A percentile compares a stretch with the other conserved stretches of the same genome.
These are phyloP conservation scores for Wallacemonas rigidus DNA, from an alignment of 208 protist genomes.

Conservation along the genomic window DNA sequence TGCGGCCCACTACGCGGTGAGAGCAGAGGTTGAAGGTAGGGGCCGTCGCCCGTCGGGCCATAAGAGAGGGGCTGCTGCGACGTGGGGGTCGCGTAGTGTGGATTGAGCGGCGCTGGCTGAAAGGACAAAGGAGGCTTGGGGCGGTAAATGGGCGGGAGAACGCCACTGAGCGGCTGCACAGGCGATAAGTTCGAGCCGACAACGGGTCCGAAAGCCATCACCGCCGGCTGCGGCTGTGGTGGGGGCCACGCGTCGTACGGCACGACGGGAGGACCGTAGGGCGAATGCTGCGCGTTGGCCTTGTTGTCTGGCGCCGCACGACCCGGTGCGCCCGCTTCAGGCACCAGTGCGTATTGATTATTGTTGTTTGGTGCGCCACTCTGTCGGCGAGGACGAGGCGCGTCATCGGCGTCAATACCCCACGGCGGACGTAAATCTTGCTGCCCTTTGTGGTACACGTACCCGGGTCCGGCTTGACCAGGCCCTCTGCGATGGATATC, in stretches of 20 bases:
- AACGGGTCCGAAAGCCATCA: constrained; percentile 26
- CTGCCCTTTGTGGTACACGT: constrained; percentile 15
- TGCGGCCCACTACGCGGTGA: constrained; percentile 1
- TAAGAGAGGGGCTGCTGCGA: constrained; percentile 15
- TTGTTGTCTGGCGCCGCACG: background rate
- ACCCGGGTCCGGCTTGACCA: background rate
- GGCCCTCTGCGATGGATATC: constrained; percentile 18
- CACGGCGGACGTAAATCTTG: constrained; percentile 18
- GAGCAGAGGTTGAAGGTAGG: background rate
- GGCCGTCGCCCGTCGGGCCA: background rate
- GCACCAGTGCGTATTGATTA: constrained; percentile 6
- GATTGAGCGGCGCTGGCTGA: constrained; percentile 12
- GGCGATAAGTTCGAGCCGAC: constrained; percentile 27
- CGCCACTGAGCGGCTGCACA: constrained; percentile 28
- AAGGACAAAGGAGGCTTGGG: constrained; percentile 49
- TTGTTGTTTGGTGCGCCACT: background rate
- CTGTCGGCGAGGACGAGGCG: background rate
- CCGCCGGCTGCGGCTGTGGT: constrained; percentile 19
- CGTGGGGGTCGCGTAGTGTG: constrained; percentile 2
- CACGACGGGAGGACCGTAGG: constrained; percentile 21
- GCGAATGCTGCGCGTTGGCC: constrained; percentile 10
- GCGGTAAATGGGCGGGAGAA: constrained; percentile 39
- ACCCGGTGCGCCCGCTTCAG: background rate
- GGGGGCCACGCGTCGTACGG: background rate
- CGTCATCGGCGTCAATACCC: constrained; percentile 22